Evolutionary conservation across 2,329 filamentous ascomycete genomes (phyloP).

Genomic region (Stachybotrys echinatus): DNA sequence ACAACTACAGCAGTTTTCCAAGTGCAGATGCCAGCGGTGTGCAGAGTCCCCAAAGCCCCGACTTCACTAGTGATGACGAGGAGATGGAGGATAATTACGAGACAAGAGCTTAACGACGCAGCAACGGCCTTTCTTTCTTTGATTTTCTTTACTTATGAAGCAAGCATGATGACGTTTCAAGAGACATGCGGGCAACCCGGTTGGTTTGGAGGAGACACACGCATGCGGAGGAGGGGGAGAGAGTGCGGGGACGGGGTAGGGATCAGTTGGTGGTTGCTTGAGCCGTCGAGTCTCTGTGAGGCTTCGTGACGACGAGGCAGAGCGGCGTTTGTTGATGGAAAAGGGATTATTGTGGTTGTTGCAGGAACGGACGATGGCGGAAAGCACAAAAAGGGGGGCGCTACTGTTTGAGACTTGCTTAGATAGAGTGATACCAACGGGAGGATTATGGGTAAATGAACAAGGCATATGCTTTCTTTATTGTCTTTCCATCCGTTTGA

Average conservation of each 20-base stretch:
- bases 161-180: conserved; percentile 9
- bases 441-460: background rate
- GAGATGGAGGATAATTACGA: conserved; percentile 42
- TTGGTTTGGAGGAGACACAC: too few species aligned
- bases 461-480: too few species aligned
- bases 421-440: background rate
- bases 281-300: too few species aligned
- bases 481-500: too few species aligned
- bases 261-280: too few species aligned
- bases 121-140: too few species aligned
- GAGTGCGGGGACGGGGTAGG: too few species aligned
- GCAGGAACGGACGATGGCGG: too few species aligned
- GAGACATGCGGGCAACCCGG: background rate
- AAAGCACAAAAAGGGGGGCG: background rate
- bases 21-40: conserved; percentile 44
- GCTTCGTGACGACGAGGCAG: too few species aligned
- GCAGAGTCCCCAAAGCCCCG: conserved; percentile 44
- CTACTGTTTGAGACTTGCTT: background rate
- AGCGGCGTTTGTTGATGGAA: too few species aligned
- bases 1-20: conserved; percentile 36
- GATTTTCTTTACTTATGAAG: background rate
- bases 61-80: conserved; percentile 50
- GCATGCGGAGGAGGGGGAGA: too few species aligned
- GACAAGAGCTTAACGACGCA: background rate
- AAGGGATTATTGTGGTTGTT: too few species aligned